Evolutionary conservation across 2,329 filamentous ascomycete genomes (phyloP).

Genomic region (Xylariaceae sp.): DNA sequence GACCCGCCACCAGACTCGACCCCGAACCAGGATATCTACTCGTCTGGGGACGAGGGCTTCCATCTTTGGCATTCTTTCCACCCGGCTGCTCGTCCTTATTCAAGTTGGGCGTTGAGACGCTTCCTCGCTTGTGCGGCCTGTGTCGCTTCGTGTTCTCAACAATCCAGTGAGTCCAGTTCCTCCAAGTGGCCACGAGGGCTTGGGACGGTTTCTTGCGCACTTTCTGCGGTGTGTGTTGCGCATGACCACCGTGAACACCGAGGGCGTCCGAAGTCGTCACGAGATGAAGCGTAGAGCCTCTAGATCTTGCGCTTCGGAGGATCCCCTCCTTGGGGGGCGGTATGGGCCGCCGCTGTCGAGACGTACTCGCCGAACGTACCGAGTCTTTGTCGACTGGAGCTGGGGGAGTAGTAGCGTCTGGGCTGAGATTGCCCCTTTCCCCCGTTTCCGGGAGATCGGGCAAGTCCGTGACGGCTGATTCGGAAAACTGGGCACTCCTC

Average conservation of each 20-base stretch:
- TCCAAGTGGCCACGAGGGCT: slow-evolving; percentile 53
- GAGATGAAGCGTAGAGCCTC: slow-evolving; percentile 80
- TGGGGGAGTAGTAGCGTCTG: slow-evolving; percentile 47
- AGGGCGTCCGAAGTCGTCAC: slow-evolving; percentile 58
- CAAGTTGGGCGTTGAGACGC: slow-evolving; percentile 53
- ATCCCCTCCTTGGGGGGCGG: slow-evolving; percentile 81
- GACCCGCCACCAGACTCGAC: slow-evolving; percentile 29
- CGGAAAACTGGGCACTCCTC: slow-evolving; percentile 58
- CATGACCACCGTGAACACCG: slow-evolving; percentile 23
- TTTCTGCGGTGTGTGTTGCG: slow-evolving; percentile 32
- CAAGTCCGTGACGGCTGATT: slow-evolving; percentile 64
- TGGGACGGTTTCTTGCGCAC: slow-evolving; percentile 50
- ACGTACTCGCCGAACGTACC: slow-evolving; percentile 67
- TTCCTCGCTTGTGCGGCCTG: slow-evolving; percentile 42
- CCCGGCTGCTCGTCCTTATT: slow-evolving; percentile 38
- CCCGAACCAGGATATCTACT: slow-evolving; percentile 44
- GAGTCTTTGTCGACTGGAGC: slow-evolving; percentile 74
- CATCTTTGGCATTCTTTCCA: slow-evolving; percentile 40
- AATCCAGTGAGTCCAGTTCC: slow-evolving; percentile 58
- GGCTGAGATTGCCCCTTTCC: slow-evolving; percentile 35
- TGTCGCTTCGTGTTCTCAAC: slow-evolving; percentile 49
- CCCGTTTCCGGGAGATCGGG: slow-evolving; percentile 64
- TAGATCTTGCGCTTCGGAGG: slow-evolving; percentile 59
- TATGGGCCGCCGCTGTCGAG: slow-evolving; percentile 64
- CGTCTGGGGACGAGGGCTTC: slow-evolving; percentile 52